Evolutionary conservation across 495 filamentous ascomycete genomes (phyloP).

Genomic region (Terfezia boudieri): DNA sequence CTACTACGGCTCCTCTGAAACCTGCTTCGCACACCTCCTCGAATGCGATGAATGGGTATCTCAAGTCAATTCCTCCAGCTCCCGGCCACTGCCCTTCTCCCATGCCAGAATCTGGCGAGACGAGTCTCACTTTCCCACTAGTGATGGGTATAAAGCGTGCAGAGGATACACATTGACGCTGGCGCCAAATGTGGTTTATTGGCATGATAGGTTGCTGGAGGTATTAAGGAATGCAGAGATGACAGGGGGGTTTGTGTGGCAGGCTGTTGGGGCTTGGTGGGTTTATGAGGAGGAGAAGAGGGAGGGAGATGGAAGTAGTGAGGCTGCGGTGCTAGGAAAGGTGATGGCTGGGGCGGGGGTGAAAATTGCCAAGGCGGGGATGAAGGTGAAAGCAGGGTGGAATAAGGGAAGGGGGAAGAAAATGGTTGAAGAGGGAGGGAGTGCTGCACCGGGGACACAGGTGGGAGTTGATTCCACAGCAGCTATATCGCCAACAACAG

Average conservation of each 20-base stretch:
- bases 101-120: background rate
- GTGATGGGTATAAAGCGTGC: background rate
- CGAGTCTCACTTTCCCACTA: background rate
- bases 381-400: slow-evolving; percentile 10
- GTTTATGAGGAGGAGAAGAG: slow-evolving; percentile 29
- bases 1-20: slow-evolving; percentile 72
- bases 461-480: background rate
- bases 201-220: slow-evolving; percentile 50
- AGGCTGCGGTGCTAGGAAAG: background rate
- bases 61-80: slow-evolving; percentile 19
- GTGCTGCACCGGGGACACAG: background rate
- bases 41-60: slow-evolving; percentile 58
- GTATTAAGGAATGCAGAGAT: slow-evolving; percentile 69
- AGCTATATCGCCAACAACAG: background rate
- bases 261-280: slow-evolving; percentile 88
- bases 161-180: slow-evolving; percentile 52
- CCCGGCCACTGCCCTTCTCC: slow-evolving; percentile 3
- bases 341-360: slow-evolving; percentile 5
- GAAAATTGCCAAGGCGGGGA: slow-evolving; percentile 2
- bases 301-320: slow-evolving; percentile 1
- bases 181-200: slow-evolving; percentile 70
- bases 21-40: slow-evolving; percentile 57
- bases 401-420: slow-evolving; percentile 14
- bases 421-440: background rate
- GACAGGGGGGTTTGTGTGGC: slow-evolving; percentile 74